Evolutionary conservation across 768 basidiomycete genomes (phyloP).

Genomic region (Pulveroboletus sp.): DNA sequence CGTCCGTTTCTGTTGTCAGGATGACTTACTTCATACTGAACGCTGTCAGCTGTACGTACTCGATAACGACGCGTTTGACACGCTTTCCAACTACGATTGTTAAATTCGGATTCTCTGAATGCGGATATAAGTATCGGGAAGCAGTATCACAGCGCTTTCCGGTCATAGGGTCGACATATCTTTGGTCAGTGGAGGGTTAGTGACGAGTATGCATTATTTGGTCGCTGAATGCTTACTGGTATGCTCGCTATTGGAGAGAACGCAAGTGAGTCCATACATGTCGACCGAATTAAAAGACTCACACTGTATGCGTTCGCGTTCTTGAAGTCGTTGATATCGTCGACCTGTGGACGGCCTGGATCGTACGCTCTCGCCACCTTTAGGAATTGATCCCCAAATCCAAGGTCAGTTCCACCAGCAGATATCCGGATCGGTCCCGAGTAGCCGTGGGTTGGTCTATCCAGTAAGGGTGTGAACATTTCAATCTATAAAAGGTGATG

Average conservation of each 20-base stretch:
- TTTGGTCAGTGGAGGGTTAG: conserved; percentile 17
- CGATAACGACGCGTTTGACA: conserved; percentile 7
- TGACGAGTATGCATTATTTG: accelerated
- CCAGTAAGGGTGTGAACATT: conserved; percentile 28
- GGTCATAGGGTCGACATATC: conserved; percentile 48
- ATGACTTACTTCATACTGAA: background rate
- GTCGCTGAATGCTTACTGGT: conserved; percentile 10
- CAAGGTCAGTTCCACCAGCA: background rate
- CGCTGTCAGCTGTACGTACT: background rate
- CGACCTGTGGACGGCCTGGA: conserved; percentile 37
- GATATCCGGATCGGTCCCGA: conserved; percentile 30
- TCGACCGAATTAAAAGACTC: conserved; percentile 2
- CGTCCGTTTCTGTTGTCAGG: conserved; percentile 25
- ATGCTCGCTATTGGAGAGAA: conserved; percentile 7
- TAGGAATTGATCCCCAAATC: conserved; percentile 40
- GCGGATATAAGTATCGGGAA: conserved; percentile 37
- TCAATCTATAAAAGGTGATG: conserved; percentile 39
- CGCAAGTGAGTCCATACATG: background rate
- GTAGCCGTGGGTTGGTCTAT: conserved; percentile 37
- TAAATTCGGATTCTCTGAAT: conserved; percentile 28
- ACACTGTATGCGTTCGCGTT: conserved; percentile 23
- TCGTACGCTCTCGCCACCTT: conserved; percentile 44
- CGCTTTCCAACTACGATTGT: conserved; percentile 26
- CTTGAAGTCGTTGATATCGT: conserved; percentile 47
- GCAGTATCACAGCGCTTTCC: conserved; percentile 29